Evolutionary conservation across 2,329 filamentous ascomycete species (phyloP).

Genomic region (Calonectria henricotiae): DNA sequence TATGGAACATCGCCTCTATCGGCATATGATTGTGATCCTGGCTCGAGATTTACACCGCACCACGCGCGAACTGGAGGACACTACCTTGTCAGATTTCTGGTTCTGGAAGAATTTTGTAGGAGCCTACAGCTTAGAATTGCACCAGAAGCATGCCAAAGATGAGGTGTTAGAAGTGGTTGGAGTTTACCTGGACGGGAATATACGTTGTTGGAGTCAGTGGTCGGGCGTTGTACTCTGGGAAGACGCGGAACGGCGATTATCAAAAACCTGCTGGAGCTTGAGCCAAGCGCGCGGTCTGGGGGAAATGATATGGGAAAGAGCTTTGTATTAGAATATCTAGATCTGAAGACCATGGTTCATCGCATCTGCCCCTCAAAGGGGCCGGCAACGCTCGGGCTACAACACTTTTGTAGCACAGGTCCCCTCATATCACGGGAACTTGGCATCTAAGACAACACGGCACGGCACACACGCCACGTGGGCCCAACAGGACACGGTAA

Average conservation of each 20-base stretch:
- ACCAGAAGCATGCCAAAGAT: neutral
- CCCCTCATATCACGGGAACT: too few relatives aligned
- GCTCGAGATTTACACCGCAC: neutral
- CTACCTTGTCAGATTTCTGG: constrained; percentile 6
- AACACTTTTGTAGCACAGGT: too few relatives aligned
- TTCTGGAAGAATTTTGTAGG: constrained; percentile 27
- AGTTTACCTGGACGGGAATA: neutral
- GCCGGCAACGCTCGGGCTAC: too few relatives aligned
- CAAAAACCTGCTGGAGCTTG: constrained; percentile 1
- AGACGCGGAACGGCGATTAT: constrained; percentile 5
- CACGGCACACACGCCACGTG: too few relatives aligned
- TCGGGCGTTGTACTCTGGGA: neutral
- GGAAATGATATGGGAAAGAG: constrained; percentile 12
- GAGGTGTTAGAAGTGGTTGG: neutral
- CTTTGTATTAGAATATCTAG: neutral
- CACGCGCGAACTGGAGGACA: neutral
- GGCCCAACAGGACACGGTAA: too few relatives aligned
- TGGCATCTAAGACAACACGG: too few relatives aligned
- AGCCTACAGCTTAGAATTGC: constrained; percentile 17
- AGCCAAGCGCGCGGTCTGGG: neutral
- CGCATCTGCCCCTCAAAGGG: neutral
- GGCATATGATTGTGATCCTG: constrained; percentile 9
- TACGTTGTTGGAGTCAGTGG: constrained; percentile 13
- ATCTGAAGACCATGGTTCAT: neutral
- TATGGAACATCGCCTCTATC: constrained; percentile 21